Conservation (phyloP, 768 basidiomycete species). For the Rhizopogon sp. region DNA sequence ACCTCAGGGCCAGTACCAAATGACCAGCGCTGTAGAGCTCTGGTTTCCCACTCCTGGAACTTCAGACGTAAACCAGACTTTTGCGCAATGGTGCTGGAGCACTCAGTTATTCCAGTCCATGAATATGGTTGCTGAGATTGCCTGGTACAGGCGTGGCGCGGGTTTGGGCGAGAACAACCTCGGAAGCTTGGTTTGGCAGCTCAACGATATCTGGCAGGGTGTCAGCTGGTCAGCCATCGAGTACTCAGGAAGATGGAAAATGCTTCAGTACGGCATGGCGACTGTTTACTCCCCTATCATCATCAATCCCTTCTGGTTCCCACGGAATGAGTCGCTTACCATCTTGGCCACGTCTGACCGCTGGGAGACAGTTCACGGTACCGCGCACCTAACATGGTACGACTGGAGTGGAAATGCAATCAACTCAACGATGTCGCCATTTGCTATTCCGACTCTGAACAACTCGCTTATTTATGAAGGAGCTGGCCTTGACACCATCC, state of each 20-base stretch:
- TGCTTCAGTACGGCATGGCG: constrained; percentile 46
- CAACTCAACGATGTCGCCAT: constrained; percentile 30
- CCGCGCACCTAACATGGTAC: constrained; percentile 51
- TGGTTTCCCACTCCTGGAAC: constrained; percentile 52
- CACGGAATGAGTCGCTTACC: constrained; percentile 40
- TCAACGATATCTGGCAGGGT: constrained; percentile 60
- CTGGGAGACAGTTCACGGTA: constrained; percentile 40
- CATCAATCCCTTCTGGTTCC: constrained; percentile 55
- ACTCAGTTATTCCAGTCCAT: constrained; percentile 58
- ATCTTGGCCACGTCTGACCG: constrained; percentile 49
- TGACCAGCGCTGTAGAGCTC: constrained; percentile 45
- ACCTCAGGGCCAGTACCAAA: constrained; percentile 45
- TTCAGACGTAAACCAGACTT: constrained; percentile 47
- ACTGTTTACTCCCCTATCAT: constrained; percentile 40
- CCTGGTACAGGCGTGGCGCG: constrained; percentile 57
- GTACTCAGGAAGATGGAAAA: constrained; percentile 58
- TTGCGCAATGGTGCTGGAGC: constrained; percentile 61
- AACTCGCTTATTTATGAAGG: constrained; percentile 39
- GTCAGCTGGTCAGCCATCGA: constrained; percentile 53
- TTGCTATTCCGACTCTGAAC: constrained; percentile 45
- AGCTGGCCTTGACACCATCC: constrained; percentile 37
- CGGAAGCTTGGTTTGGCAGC: constrained; percentile 54
- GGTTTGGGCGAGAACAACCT: constrained; percentile 55
- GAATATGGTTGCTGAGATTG: constrained; percentile 54
- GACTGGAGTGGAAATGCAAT: constrained; percentile 45